Conservation (phyloP, 2,329 filamentous ascomycete species). For the Metarhizium anisopliae region DNA sequence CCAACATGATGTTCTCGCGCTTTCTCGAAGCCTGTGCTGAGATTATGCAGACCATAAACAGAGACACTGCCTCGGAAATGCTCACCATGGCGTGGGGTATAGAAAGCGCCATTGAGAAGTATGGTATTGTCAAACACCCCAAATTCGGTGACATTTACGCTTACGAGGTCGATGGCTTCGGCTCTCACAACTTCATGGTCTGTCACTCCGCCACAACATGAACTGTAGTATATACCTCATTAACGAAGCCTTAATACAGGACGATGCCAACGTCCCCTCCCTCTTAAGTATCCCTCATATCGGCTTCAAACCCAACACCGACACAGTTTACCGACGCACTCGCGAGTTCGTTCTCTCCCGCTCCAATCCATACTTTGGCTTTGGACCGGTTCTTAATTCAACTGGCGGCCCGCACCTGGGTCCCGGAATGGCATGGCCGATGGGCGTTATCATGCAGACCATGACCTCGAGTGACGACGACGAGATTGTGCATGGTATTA, state of each 20-base stretch:
- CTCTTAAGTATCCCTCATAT: conserved; percentile 53
- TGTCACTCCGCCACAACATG: background rate
- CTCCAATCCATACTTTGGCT: conserved; percentile 66
- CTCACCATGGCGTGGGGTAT: conserved; percentile 45
- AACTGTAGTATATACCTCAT: background rate
- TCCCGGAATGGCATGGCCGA: conserved; percentile 74
- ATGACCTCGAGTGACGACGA: conserved; percentile 67
- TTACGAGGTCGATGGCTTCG: conserved; percentile 62
- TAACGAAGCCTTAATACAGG: conserved; percentile 19
- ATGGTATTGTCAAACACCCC: conserved; percentile 56
- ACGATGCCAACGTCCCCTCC: conserved; percentile 55
- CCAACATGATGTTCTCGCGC: conserved; percentile 74
- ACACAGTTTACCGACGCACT: conserved; percentile 60
- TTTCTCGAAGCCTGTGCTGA: conserved; percentile 44
- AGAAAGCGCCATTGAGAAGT: conserved; percentile 55
- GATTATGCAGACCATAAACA: conserved; percentile 34
- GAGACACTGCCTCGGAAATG: conserved; percentile 51
- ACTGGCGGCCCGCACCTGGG: conserved; percentile 45
- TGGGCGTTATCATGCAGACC: conserved; percentile 72
- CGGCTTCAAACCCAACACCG: conserved; percentile 50
- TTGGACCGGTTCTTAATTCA: conserved; percentile 40
- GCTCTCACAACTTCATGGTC: conserved; percentile 48
- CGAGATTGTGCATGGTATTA: conserved; percentile 63
- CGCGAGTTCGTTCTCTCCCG: conserved; percentile 62
- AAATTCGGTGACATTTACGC: conserved; percentile 58